A percentile compares a stretch with the other conserved stretches of the same genome.
Conservation (phyloP, 2,329 filamentous ascomycete species). For the Xylaria digitata region DNA sequence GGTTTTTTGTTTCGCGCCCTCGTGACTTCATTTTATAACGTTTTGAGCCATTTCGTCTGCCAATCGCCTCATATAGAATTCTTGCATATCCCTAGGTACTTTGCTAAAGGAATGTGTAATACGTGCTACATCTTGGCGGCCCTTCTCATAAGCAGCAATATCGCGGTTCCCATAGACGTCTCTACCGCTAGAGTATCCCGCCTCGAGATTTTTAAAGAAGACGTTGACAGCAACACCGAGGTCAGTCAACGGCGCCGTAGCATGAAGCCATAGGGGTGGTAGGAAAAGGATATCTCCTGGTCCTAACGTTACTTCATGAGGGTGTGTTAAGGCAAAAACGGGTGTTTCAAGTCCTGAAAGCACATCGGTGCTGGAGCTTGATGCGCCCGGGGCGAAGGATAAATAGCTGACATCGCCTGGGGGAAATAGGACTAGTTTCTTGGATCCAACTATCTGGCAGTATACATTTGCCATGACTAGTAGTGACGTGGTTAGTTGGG, state of each 20-base stretch:
- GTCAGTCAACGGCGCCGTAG: conserved; percentile 68
- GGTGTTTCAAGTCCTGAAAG: conserved; percentile 63
- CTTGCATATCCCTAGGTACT: conserved; percentile 72
- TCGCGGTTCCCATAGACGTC: conserved; percentile 93
- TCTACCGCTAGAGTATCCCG: conserved; percentile 76
- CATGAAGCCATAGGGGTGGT: conserved; percentile 86
- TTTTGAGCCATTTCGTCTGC: conserved; percentile 70
- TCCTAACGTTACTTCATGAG: conserved; percentile 72
- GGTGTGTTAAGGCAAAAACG: conserved; percentile 63
- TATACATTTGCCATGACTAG: conserved; percentile 87
- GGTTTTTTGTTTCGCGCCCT: neutral
- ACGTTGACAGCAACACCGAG: conserved; percentile 86
- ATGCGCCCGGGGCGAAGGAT: conserved; percentile 78
- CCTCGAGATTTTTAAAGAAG: conserved; percentile 80
- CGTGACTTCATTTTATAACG: conserved; percentile 26
- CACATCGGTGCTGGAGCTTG: conserved; percentile 81
- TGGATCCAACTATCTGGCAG: conserved; percentile 80
- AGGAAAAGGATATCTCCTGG: conserved; percentile 84
- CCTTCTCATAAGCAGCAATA: conserved; percentile 84
- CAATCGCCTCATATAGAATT: conserved; percentile 80
- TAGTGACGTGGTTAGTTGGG: conserved; percentile 8
- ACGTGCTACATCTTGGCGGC: conserved; percentile 75
- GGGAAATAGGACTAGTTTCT: conserved; percentile 80
- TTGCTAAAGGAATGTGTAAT: conserved; percentile 73
- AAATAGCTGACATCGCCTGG: conserved; percentile 78